Base-by-base conservation (phyloP, 306 rosid genomes). In the Canavalia ensiformis region DNA sequence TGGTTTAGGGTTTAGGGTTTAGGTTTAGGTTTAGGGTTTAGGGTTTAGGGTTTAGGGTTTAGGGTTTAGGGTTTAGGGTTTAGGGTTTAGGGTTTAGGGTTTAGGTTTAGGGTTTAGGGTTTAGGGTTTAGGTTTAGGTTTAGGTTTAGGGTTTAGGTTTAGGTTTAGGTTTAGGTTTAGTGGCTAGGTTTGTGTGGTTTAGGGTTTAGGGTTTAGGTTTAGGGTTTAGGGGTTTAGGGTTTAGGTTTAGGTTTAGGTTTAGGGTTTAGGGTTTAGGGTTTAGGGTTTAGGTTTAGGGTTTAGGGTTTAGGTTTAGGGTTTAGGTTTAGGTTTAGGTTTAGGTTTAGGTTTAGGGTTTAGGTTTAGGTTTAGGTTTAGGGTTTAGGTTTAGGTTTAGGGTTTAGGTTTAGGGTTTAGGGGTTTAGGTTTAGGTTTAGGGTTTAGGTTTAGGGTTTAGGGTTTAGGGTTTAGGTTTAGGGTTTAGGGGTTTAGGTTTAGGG, bases 41-140 rank as follows among this genome's bases (percentile, higher is more conserved):
- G 28, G 75, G 75, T 46, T 69, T 69, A 9, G 42, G 57, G 58
- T 46, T 69, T 69, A 8, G 58, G 75, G 58, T 46, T 69, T 69
- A 4, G 44, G 75, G 59, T 46, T 69, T 46, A 25, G 42, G 75
- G 75, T 29, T 69, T 46, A 25, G 42, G 75, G 75, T 46, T 44
- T 44, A 44, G 49, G 49, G 49, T 44, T 44, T 44, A 44, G 49
- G 49, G 49, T 69, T 46, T 12, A 57, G 81, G 47, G 50, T 76
- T 45, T 12, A 57, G 81, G 59, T 76, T 76, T 46, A 29, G 58
- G 58, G 57, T 46, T 69, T 28, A 28, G 44, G 58, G 56, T 46
- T 69, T 46, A 10, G 58, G 75, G n/a, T 46, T 69, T 28, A 29
- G 44, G 75, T 41, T 54, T 54, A 42, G 68, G 35, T n/a, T 69